Evolutionary conservation across 495 filamentous ascomycete species (phyloP).

Genomic region (Annulohypoxylon moriforme): DNA sequence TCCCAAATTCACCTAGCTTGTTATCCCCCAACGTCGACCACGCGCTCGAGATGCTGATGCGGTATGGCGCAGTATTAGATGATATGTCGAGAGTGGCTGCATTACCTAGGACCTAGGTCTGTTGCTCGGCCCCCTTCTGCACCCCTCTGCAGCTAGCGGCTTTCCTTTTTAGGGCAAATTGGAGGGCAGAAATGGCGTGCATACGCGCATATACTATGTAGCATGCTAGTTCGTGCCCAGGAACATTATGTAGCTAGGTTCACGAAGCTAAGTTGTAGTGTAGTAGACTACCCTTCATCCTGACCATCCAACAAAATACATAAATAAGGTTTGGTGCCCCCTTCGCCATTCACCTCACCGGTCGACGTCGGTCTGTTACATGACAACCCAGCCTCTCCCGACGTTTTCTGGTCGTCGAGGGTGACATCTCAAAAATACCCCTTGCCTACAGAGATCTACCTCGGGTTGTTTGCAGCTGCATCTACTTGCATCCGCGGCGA

Average conservation of each 20-base stretch:
- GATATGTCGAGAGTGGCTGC: constrained; percentile 43
- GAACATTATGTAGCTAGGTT: constrained; percentile 25
- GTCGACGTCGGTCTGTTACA: constrained; percentile 28
- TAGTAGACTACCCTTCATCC: constrained; percentile 12
- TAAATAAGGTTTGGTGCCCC: constrained; percentile 35
- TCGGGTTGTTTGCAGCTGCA: constrained; percentile 44
- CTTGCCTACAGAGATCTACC: constrained; percentile 41
- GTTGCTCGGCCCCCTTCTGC: constrained; percentile 37
- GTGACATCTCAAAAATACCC: constrained; percentile 15
- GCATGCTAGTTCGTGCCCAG: constrained; percentile 34
- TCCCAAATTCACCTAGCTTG: constrained; percentile 43
- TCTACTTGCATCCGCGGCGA: constrained; percentile 45
- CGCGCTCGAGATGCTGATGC: constrained; percentile 38
- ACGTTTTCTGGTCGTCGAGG: constrained; percentile 19
- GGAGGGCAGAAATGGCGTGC: constrained; percentile 28
- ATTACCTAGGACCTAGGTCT: constrained; percentile 4
- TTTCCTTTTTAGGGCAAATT: constrained; percentile 38
- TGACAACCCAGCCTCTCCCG: constrained; percentile 22
- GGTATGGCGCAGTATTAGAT: constrained; percentile 35
- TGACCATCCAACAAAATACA: constrained; percentile 19
- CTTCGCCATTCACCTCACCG: constrained; percentile 18
- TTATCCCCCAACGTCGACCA: constrained; percentile 27
- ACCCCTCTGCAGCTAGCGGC: constrained; percentile 24
- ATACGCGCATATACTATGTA: constrained; percentile 21
- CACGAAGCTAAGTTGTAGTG: constrained; percentile 24